Evolutionary conservation across 148 eudicot species (phyloP).

Genomic region (Beta vulgaris): DNA sequence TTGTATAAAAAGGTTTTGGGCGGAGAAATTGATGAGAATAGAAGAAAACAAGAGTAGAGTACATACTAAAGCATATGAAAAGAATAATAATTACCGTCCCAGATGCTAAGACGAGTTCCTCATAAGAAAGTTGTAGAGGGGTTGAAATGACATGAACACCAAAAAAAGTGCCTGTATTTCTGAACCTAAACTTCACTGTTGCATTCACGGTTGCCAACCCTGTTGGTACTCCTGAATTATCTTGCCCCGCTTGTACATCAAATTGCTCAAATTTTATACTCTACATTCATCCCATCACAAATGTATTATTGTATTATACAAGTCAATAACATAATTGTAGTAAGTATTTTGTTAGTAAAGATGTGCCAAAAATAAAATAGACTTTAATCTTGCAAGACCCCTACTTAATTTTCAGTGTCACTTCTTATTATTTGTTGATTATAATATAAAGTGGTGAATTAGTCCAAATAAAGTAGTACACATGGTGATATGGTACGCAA

Average conservation of each 20-base stretch:
- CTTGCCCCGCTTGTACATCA: slow-evolving; percentile 66
- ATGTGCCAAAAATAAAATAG: too few species aligned
- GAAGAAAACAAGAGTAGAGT: too few species aligned
- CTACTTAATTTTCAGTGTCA: too few species aligned
- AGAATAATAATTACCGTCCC: slow-evolving; percentile 51
- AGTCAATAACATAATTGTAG: too few species aligned
- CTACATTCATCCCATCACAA: too few species aligned
- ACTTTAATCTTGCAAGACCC: too few species aligned
- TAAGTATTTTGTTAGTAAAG: too few species aligned
- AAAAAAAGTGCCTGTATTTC: slow-evolving; percentile 78
- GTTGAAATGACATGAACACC: slow-evolving; percentile 79
- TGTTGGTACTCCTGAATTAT: slow-evolving; percentile 74
- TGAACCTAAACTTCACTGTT: slow-evolving; percentile 56
- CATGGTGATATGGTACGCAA: too few species aligned
- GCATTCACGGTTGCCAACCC: slow-evolving; percentile 72
- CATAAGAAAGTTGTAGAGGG: slow-evolving; percentile 53
- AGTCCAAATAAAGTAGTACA: too few species aligned
- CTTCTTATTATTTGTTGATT: too few species aligned
- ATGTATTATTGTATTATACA: too few species aligned
- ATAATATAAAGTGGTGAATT: too few species aligned
- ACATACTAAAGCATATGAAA: background rate
- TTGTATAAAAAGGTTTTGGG: background rate
- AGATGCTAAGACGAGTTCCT: slow-evolving; percentile 48
- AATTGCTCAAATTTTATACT: slow-evolving; percentile 60
- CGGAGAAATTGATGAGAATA: slow-evolving; percentile 1